Conservation (phyloP, 805 yeast species). For the Hanseniaspora clermontiae region DNA sequence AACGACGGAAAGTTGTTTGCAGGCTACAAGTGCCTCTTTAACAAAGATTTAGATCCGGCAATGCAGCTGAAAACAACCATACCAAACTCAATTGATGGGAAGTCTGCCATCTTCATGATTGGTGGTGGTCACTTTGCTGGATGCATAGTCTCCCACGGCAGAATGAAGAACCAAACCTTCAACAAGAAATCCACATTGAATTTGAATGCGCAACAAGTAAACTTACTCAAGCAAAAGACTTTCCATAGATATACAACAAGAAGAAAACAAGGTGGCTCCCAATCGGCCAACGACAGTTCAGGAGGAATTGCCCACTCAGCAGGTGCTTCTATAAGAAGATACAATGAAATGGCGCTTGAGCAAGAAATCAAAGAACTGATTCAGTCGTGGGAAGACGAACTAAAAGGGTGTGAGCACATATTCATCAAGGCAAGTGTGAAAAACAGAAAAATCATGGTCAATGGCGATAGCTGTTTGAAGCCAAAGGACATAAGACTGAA, state of each 20-base stretch:
- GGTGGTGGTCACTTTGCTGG: slow-evolving; percentile 99
- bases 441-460: slow-evolving; percentile 50
- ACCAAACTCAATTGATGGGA: slow-evolving; percentile 22
- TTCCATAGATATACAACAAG: slow-evolving; percentile 92
- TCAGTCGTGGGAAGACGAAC: slow-evolving; percentile 46
- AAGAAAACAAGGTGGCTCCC: slow-evolving; percentile 95
- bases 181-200: slow-evolving; percentile 36
- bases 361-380: slow-evolving; percentile 66
- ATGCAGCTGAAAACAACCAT: slow-evolving; percentile 26
- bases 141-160: slow-evolving; percentile 70
- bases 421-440: slow-evolving; percentile 64
- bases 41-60: slow-evolving; percentile 39
- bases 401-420: slow-evolving; percentile 53
- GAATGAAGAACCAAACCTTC: slow-evolving; percentile 44
- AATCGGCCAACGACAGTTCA: slow-evolving; percentile 80
- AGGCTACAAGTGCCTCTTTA: slow-evolving; percentile 52
- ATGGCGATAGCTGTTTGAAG: slow-evolving; percentile 43
- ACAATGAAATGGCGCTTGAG: slow-evolving; percentile 73
- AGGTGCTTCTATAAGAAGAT: slow-evolving; percentile 78
- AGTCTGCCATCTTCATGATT: slow-evolving; percentile 77
- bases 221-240: slow-evolving; percentile 61
- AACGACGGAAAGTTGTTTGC: slow-evolving; percentile 40
- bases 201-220: slow-evolving; percentile 50
- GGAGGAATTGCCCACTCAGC: slow-evolving; percentile 94
- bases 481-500: slow-evolving; percentile 50